Evolutionary conservation across 2,329 filamentous ascomycete species (phyloP).

Genomic region (Pyrenochaeta sp.): DNA sequence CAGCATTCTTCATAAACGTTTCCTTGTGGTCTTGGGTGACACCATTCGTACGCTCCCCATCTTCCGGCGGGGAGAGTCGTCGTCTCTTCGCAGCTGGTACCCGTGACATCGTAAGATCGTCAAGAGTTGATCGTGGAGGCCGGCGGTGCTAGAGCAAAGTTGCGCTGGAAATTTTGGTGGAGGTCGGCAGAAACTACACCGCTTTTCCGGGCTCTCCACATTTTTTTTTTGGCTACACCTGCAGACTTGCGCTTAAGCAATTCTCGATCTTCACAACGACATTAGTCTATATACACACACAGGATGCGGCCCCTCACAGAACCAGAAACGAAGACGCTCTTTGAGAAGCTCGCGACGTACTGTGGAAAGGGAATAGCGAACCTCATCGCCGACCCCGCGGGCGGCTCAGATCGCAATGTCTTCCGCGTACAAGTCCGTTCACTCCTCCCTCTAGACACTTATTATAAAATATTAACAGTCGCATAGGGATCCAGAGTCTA

Average conservation of each 20-base stretch:
- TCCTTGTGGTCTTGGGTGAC: conserved; percentile 39
- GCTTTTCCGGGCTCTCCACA: conserved; percentile 14
- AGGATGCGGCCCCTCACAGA: conserved; percentile 85
- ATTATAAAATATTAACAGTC: conserved; percentile 10
- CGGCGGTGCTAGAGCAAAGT: conserved; percentile 12
- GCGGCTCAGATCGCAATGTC: conserved; percentile 48
- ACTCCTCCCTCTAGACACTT: too few species aligned
- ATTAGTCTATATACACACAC: conserved; percentile 11
- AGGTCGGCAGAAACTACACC: conserved; percentile 24
- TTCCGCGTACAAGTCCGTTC: conserved; percentile 60
- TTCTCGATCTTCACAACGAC: conserved; percentile 18
- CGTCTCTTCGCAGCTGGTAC: conserved; percentile 48
- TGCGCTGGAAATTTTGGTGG: conserved; percentile 35
- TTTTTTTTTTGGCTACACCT: conserved; percentile 16
- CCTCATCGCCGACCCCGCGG: conserved; percentile 59
- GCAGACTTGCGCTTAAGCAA: conserved; percentile 20
- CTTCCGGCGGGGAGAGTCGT: conserved; percentile 47
- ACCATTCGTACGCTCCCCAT: conserved; percentile 25
- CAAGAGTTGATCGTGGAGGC: conserved; percentile 1
- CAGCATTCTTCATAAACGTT: conserved; percentile 75
- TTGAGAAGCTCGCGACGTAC: conserved; percentile 93
- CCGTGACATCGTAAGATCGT: conserved; percentile 38
- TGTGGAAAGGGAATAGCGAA: conserved; percentile 86
- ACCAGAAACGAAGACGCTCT: conserved; percentile 79
- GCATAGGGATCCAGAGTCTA: conserved; percentile 81